phyloP scores from a whole-genome alignment of 495 filamentous ascomycete species.

The Ramalina peruviana region DNA sequence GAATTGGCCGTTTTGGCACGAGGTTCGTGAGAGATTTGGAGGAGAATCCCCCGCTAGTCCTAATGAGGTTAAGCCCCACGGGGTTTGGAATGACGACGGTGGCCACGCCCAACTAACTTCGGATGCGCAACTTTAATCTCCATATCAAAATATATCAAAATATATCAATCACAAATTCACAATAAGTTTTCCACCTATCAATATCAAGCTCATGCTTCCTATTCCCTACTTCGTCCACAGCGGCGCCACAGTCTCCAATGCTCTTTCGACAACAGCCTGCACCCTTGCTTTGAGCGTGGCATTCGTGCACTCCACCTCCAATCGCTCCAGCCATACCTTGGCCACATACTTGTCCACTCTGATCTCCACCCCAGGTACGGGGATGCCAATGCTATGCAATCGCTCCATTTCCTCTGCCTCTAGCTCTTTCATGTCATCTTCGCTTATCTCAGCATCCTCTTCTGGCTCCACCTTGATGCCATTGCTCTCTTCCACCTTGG shows the following conservation, averaged over 20 bases:
- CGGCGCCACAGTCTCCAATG: constrained; percentile 77
- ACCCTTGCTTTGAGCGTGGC: constrained; percentile 65
- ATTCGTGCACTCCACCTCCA: constrained; percentile 77
- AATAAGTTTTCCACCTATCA: neutral
- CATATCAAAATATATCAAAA: no score
- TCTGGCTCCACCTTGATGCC: constrained; percentile 19
- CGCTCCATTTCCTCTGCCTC: constrained; percentile 48
- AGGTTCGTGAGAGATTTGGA: constrained; percentile 6
- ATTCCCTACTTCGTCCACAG: constrained; percentile 37
- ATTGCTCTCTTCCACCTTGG: constrained; percentile 16
- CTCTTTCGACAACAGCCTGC: constrained; percentile 76
- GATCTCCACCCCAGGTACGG: constrained; percentile 78
- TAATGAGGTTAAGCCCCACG: neutral
- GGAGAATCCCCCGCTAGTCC: neutral
- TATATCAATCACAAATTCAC: no score
- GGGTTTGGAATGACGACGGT: neutral
- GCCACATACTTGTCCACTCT: constrained; percentile 78
- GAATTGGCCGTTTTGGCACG: neutral
- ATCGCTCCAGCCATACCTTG: constrained; percentile 75
- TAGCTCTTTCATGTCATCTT: constrained; percentile 37
- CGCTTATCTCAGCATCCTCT: constrained; percentile 26
- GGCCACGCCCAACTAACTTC: neutral
- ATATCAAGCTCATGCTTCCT: neutral
- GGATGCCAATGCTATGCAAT: constrained; percentile 67
- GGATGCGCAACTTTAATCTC: no score